A percentile compares a stretch with the other conserved stretches of the same genome.
Evolutionary conservation across 495 filamentous ascomycete genomes (phyloP).

Genomic region (Astrothelium subdiscretum): DNA sequence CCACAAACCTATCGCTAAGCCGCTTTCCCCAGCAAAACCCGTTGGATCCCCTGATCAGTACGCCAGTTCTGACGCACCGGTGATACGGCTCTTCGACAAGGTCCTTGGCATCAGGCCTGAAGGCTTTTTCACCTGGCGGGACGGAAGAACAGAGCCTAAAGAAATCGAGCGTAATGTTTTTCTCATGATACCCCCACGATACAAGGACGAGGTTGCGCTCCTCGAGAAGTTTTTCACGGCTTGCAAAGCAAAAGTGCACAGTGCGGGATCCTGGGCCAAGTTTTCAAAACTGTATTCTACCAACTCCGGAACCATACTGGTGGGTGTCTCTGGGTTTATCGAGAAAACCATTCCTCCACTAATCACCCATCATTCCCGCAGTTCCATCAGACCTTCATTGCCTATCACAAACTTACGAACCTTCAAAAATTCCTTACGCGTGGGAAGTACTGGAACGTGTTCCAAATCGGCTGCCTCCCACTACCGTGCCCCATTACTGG

Average conservation of each 20-base stretch:
- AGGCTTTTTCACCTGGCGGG: not conserved
- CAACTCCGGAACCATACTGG: not conserved
- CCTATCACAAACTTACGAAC: conserved; percentile 5
- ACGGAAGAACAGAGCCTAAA: not conserved
- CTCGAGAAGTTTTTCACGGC: conserved; percentile 9
- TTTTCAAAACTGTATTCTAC: not conserved
- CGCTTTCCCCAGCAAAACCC: not conserved
- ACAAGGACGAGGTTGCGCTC: conserved; percentile 5
- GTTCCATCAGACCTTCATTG: conserved; percentile 7
- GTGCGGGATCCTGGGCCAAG: not conserved
- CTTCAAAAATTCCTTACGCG: conserved; percentile 9
- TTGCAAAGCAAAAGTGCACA: not conserved
- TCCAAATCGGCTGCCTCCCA: conserved; percentile 5
- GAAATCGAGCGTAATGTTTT: conserved; percentile 5
- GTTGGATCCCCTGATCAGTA: not conserved
- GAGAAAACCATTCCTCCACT: no score
- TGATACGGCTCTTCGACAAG: not conserved
- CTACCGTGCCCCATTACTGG: not conserved
- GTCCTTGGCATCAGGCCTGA: not conserved
- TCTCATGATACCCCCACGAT: conserved; percentile 2
- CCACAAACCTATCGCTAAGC: not conserved
- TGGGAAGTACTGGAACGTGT: not conserved
- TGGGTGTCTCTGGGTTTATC: not conserved
- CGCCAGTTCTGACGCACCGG: not conserved
- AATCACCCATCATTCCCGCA: not conserved